Base-by-base conservation (phyloP, 2,329 filamentous ascomycete genomes). In the Hypoxylon rubiginosum region DNA sequence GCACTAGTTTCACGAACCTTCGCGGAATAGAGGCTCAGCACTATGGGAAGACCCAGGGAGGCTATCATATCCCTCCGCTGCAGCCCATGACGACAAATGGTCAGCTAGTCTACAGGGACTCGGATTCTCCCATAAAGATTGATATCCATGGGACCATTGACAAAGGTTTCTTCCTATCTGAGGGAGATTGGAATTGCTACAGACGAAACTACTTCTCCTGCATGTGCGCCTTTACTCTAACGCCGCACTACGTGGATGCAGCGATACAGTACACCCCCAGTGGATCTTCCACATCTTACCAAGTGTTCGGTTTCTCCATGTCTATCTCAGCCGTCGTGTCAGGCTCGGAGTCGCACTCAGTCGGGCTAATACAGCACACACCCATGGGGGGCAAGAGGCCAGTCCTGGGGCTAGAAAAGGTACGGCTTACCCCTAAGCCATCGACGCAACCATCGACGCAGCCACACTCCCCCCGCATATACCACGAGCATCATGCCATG, bases 331-430 rank as follows among this genome's bases (percentile, higher is more conserved):
- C 93, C 0, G 89, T 93, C 6, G 92, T 96, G 1, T 91, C 94
- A 58, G 91, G 91, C 51, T 88, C 90, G 54, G 87, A 89, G 53
- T 89, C 88, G 30, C 94, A 97, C 78, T 84, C 82, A 54, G 93
- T 97, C 66, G 92, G 96, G 69, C 84, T 97, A 13, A 91, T 97
- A 4, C 93, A 97, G 77, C 93, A 97, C 77, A 97, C 94, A 0
- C 93, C 94, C 0, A 97, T 97, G 79, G 86, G 94, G 70, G 94
- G 97, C 83, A 95, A 95, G 76, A 93, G 93, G 0, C 93, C 93
- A 0, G 91, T 91, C 50, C 88, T 89, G 73, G 90, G 90, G 67
- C 93, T 94, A 4, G 88, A 89, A 39, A 90, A 87, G 75, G 82
- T 91, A 30, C 86, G 88, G 41, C 83, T 97, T 28, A 83, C 87